Evolutionary conservation across 2,329 filamentous ascomycete genomes (phyloP).

Genomic region (Blastomyces percursus): DNA sequence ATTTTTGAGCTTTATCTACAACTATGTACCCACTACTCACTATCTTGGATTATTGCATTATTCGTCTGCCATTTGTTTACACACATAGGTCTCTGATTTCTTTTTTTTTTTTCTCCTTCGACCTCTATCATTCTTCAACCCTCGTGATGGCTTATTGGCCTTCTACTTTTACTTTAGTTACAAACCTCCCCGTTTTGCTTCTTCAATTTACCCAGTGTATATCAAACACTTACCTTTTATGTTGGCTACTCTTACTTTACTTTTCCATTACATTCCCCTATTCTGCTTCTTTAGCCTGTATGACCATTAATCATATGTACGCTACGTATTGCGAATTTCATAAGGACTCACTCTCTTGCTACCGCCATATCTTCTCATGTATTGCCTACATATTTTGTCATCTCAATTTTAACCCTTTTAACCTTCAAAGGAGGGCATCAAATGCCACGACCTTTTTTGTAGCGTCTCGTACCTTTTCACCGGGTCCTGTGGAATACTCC

Average conservation of each 20-base stretch:
- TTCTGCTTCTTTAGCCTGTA: background rate
- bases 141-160: too few relatives aligned
- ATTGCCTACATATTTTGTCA: background rate
- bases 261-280: background rate
- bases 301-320: background rate
- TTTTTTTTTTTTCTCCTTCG: background rate
- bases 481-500: background rate
- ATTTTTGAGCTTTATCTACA: background rate
- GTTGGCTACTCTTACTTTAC: background rate
- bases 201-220: too few relatives aligned
- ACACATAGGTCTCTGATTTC: background rate
- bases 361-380: background rate
- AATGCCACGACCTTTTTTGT: background rate
- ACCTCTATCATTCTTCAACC: too few relatives aligned
- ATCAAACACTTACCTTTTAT: too few relatives aligned
- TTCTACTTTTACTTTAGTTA: background rate
- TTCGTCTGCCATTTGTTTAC: background rate
- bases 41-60: background rate
- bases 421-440: background rate
- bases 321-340: background rate
- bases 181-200: background rate
- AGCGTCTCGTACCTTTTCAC: background rate
- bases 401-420: background rate
- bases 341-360: background rate
- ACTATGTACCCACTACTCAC: too few relatives aligned